Evolutionary conservation across 2,329 filamentous ascomycete genomes (phyloP).

Genomic region (Emmonsiellopsis sp.): DNA sequence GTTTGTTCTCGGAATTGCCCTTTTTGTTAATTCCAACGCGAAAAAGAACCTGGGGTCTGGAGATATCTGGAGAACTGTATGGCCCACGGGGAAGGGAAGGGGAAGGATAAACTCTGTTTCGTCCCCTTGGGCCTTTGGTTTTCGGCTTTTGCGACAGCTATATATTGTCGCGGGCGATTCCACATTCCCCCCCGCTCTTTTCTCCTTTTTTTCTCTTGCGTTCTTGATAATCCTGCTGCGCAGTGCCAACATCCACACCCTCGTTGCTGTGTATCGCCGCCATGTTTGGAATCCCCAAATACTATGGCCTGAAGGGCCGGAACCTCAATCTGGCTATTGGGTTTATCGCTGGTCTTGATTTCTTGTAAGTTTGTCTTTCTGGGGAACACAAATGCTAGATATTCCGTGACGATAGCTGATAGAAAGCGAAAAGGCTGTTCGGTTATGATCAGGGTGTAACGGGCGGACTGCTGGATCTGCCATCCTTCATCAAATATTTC

Average conservation of each 20-base stretch:
- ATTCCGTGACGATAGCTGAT: too few relatives aligned
- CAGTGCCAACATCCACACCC: too few relatives aligned
- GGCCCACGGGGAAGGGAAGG: not conserved
- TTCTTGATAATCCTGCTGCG: too few relatives aligned
- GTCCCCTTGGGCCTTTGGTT: not conserved
- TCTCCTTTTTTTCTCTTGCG: not conserved
- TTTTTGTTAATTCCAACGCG: not conserved
- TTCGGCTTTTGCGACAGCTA: not conserved
- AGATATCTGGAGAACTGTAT: not conserved
- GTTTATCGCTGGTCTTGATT: not conserved
- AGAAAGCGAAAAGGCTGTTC: conserved; percentile 18
- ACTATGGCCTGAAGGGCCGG: not conserved
- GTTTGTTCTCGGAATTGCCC: not conserved
- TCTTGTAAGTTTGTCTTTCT: not conserved
- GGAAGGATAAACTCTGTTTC: not conserved
- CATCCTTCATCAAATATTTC: conserved; percentile 34
- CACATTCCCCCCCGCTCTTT: not conserved
- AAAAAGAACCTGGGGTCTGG: not conserved
- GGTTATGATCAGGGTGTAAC: conserved; percentile 37
- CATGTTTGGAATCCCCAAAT: not conserved
- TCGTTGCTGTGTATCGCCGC: not conserved
- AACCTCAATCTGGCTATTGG: conserved; percentile 1
- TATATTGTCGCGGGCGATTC: not conserved
- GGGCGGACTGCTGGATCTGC: conserved; percentile 35
- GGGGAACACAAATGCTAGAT: not conserved